phyloP scores from a whole-genome alignment of 129 eudicot species.

The Tanacetum coccineum region DNA sequence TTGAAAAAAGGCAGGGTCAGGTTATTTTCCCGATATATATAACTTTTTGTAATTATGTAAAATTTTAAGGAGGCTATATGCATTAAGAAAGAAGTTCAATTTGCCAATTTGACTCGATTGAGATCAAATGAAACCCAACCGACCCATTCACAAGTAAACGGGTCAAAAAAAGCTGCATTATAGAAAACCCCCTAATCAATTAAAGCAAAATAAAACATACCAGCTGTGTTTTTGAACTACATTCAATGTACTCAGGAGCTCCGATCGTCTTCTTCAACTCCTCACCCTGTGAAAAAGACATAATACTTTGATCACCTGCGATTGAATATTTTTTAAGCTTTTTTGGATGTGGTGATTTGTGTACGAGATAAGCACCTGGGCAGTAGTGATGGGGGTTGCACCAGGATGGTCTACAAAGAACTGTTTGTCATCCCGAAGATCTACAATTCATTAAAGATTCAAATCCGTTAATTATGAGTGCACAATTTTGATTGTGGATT shows the following conservation, averaged over 20 bases:
- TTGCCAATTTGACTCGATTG: background rate
- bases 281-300: conserved; percentile 55
- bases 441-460: conserved; percentile 32
- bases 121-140: background rate
- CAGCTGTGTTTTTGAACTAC: conserved; percentile 96
- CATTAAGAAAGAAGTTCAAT: background rate
- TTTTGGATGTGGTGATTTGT: background rate
- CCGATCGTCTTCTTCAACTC: conserved; percentile 80
- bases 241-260: conserved; percentile 91
- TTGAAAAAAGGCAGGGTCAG: no score
- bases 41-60: no score
- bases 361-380: conserved; percentile 48
- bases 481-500: background rate
- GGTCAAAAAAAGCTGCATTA: background rate
- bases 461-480: background rate
- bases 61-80: background rate
- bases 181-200: background rate
- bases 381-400: conserved; percentile 64
- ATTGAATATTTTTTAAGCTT: conserved; percentile 8
- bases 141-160: background rate
- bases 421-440: conserved; percentile 88
- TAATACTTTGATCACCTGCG: background rate
- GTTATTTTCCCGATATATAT: no score
- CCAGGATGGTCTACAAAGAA: conserved; percentile 72
- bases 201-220: conserved; percentile 27